These are phyloP conservation scores for Didymella keratinophila DNA, from an alignment of 2,329 filamentous ascomycete genomes.

Conservation along the genomic window DNA sequence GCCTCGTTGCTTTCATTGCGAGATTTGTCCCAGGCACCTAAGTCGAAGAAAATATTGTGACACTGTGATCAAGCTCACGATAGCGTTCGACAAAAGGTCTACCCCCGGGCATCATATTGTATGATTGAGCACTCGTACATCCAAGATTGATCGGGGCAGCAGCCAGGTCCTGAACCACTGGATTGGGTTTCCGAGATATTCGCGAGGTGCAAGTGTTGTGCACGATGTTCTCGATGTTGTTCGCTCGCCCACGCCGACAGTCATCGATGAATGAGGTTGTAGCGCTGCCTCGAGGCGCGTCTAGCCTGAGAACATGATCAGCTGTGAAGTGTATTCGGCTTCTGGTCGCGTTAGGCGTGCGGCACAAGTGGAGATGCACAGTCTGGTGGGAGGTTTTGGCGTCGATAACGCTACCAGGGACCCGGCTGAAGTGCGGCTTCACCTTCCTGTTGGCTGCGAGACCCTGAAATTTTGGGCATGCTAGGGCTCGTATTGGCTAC, in stretches of 20 bases:
- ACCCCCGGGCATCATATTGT: not conserved
- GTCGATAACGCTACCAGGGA: constrained; percentile 1
- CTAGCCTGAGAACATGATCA: not conserved
- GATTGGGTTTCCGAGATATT: constrained; percentile 1
- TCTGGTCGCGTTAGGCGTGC: constrained; percentile 8
- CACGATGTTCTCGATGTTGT: not conserved
- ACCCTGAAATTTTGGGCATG: constrained; percentile 6
- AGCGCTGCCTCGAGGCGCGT: not conserved
- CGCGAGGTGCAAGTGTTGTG: not conserved
- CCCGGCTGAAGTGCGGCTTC: constrained; percentile 7
- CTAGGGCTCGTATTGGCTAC: constrained; percentile 16
- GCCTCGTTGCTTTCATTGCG: not conserved
- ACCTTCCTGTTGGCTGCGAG: not conserved
- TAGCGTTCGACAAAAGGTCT: not conserved
- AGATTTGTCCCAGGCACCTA: too few species aligned
- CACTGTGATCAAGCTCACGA: not conserved
- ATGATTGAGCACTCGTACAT: not conserved
- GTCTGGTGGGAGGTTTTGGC: not conserved
- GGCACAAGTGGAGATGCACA: constrained; percentile 11
- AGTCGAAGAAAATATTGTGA: not conserved
- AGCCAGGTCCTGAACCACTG: constrained; percentile 7
- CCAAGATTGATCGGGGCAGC: not conserved
- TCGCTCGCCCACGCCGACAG: constrained; percentile 3
- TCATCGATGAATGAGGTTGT: not conserved
- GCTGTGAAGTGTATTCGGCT: not conserved